Base-by-base conservation (phyloP, 352 stramenopile species). In the Phytophthora europaea region DNA sequence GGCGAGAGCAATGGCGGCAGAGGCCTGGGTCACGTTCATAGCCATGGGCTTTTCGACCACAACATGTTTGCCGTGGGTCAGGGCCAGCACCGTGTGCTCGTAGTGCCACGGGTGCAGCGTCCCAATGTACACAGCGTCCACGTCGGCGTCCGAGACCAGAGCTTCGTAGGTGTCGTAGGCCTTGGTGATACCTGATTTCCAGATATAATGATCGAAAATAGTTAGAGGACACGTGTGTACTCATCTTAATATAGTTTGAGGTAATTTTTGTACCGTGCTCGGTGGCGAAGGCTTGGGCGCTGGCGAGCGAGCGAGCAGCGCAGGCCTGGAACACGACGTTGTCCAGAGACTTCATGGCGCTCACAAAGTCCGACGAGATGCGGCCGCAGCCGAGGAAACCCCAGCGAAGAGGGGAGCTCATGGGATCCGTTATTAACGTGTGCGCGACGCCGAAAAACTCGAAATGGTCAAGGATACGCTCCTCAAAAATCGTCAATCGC, bases 11-110 rank as follows among this genome's bases (percentile, higher is more conserved):
- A 87, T 78, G 38, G 94, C 71, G 43, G 88, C 83, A 31, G 83
- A 54, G 4, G 88, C 89, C 78, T 98, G 90, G 40, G 82, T 64
- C 55, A 61, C 55, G 65, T 95, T 85, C 89, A 98, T 85, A 6
- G 87, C 82, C 79, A 97, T 93, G 3, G 92, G 93, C 65, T 98
- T 98, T 74, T 98, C 93, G 33, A 98, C 81, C 9, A 98, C 78
- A 38, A 97, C 88, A 74, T 98, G 90, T 60, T 98, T 98, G 56
- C 83, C 78, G 53, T 84, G 76, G 28, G 79, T 76, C 7, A 98
- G 64, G 20, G 85, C 92, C 65, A 91, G 74, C 54, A 90, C 57
- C 28, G 86, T 83, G 68, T 94, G 84, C 36, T 81, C 73, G 59
- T 81, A 84, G 73, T 97, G 91, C 71, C 90, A 87, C 23, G 82